A percentile compares a stretch with the other conserved stretches of the same genome.
These are phyloP conservation scores for Naganishia sp. DNA, from an alignment of 1,284 basidiomycete species.

Conservation along the genomic window DNA sequence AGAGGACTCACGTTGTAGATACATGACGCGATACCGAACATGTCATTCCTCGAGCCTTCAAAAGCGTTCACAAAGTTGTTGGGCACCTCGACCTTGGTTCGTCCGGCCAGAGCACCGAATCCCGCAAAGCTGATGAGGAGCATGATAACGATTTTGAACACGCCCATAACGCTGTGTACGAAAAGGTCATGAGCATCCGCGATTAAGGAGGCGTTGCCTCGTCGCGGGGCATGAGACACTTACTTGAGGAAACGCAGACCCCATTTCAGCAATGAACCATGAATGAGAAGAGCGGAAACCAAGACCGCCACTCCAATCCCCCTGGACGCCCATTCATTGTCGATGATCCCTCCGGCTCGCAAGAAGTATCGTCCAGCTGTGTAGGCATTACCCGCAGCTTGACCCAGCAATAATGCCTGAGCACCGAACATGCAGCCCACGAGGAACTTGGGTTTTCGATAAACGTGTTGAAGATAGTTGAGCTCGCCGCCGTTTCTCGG, in stretches of 20 bases:
- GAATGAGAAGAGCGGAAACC: slow-evolving; percentile 29
- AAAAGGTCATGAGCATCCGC: background rate
- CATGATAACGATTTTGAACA: slow-evolving; percentile 28
- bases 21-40: slow-evolving; percentile 56
- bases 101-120: slow-evolving; percentile 27
- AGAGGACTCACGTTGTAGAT: slow-evolving; percentile 11
- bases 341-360: slow-evolving; percentile 21
- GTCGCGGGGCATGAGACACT: slow-evolving; percentile 4
- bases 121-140: slow-evolving; percentile 27
- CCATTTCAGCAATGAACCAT: slow-evolving; percentile 29
- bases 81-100: slow-evolving; percentile 24
- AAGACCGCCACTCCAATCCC: slow-evolving; percentile 29
- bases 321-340: slow-evolving; percentile 19
- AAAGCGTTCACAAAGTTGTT: slow-evolving; percentile 60
- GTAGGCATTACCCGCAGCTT: slow-evolving; percentile 28
- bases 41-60: slow-evolving; percentile 54
- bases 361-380: slow-evolving; percentile 28
- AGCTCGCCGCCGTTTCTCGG: slow-evolving; percentile 31
- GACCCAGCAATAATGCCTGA: slow-evolving; percentile 28
- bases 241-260: slow-evolving; percentile 30
- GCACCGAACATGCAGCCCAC: slow-evolving; percentile 22
- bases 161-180: slow-evolving; percentile 11
- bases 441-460: slow-evolving; percentile 27
- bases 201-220: background rate
- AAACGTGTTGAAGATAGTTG: slow-evolving; percentile 29